phyloP scores from a whole-genome alignment of 805 yeast genomes.

The Candida sithepensis region DNA sequence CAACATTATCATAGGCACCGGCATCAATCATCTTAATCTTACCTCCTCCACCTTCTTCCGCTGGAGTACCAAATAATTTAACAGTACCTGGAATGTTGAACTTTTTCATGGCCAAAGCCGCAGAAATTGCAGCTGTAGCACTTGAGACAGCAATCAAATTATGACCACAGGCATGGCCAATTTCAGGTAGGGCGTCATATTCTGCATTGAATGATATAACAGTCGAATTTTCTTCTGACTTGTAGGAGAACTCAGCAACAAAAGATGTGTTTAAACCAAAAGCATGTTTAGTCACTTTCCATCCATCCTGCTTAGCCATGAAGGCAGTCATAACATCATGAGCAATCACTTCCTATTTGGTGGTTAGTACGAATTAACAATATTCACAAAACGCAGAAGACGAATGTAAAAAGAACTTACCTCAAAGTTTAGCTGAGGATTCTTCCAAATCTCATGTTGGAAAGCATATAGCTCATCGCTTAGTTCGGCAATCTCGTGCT shows the following conservation, averaged over 20 bases:
- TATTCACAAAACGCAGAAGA: too few species aligned
- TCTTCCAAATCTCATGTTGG: conserved; percentile 19
- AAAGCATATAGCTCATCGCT: conserved; percentile 9
- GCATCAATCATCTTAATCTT: conserved; percentile 21
- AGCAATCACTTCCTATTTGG: conserved; percentile 21
- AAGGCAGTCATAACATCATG: conserved; percentile 22
- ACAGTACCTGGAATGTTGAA: conserved; percentile 25
- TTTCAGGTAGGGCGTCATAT: conserved; percentile 27
- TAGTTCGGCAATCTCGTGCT: conserved; percentile 4
- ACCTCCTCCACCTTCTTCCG: conserved; percentile 30
- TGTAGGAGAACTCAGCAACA: conserved; percentile 13
- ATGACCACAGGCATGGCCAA: conserved; percentile 32
- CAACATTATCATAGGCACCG: conserved; percentile 26
- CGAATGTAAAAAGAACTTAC: conserved; percentile 4
- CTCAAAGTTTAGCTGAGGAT: conserved; percentile 18
- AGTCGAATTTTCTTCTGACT: conserved; percentile 9
- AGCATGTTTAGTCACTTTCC: conserved; percentile 24
- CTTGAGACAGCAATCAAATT: conserved; percentile 26
- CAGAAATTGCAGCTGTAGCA: conserved; percentile 18
- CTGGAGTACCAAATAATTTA: conserved; percentile 29
- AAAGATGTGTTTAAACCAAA: conserved; percentile 26
- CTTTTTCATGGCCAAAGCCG: conserved; percentile 20
- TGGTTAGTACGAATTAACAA: background rate
- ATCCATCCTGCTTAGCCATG: conserved; percentile 20
- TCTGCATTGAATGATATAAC: conserved; percentile 27